Conservation (phyloP, 179 eudicot genomes). For the Actinidia polygama region DNA sequence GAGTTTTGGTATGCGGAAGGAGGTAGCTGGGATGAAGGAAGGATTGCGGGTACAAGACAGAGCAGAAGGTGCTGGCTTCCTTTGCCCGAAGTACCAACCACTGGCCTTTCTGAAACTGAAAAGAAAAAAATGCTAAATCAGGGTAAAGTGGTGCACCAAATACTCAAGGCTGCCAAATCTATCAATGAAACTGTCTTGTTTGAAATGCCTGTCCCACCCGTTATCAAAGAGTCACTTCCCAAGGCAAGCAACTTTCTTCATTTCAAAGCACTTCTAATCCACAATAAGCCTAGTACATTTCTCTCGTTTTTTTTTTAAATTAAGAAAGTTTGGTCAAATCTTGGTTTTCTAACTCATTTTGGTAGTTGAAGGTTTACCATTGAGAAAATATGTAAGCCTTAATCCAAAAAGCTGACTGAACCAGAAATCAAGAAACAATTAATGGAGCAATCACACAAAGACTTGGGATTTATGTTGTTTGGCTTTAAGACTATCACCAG, state of each 20-base stretch:
- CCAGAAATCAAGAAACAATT: too few relatives aligned
- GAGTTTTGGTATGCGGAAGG: constrained; percentile 94
- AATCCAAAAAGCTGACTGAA: constrained; percentile 1
- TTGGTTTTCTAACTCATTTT: background rate
- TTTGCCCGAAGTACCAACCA: constrained; percentile 71
- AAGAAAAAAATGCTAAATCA: constrained; percentile 67
- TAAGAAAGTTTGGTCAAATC: background rate
- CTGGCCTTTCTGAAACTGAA: constrained; percentile 73
- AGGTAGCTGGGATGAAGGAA: constrained; percentile 72
- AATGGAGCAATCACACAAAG: too few relatives aligned
- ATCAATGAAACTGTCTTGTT: constrained; percentile 74
- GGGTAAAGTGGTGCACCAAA: constrained; percentile 79
- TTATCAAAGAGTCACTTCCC: constrained; percentile 71
- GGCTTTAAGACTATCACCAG: too few relatives aligned
- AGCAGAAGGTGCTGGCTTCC: constrained; percentile 97
- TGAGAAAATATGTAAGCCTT: background rate
- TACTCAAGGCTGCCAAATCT: constrained; percentile 91
- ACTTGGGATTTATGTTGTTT: too few relatives aligned
- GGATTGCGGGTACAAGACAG: constrained; percentile 51
- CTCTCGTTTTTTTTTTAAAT: background rate
- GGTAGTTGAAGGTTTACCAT: background rate
- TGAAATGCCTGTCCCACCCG: constrained; percentile 70
- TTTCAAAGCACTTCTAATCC: background rate
- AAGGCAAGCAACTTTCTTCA: constrained; percentile 51
- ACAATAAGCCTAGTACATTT: background rate